Conservation (phyloP, 495 filamentous ascomycete genomes). For the Pseudotulostoma volvatum region DNA sequence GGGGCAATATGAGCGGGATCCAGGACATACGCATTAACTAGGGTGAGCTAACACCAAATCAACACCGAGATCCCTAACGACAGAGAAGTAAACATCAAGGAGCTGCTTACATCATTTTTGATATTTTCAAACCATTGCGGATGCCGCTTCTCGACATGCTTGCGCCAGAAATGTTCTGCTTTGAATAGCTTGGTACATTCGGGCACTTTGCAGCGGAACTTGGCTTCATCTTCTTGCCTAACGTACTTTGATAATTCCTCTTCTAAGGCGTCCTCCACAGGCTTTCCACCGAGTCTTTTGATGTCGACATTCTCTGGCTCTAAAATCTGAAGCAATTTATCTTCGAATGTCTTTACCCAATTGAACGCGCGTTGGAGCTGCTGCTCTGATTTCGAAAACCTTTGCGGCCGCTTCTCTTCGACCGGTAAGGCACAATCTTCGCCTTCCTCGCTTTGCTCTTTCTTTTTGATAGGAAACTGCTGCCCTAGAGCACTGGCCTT, state of each 20-base stretch:
- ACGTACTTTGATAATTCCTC: conserved; percentile 78
- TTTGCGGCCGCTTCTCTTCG: conserved; percentile 49
- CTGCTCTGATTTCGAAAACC: conserved; percentile 62
- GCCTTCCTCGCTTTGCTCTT: conserved; percentile 43
- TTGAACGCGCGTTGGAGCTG: conserved; percentile 92
- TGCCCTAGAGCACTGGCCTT: conserved; percentile 63
- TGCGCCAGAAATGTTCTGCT: conserved; percentile 88
- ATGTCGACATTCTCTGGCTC: conserved; percentile 80
- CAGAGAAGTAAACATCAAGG: not conserved
- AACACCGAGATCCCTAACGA: not conserved
- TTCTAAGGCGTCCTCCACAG: conserved; percentile 65
- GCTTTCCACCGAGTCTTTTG: conserved; percentile 74
- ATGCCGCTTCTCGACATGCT: conserved; percentile 95
- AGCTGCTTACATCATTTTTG: conserved; percentile 56
- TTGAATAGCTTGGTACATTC: conserved; percentile 97
- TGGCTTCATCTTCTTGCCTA: conserved; percentile 92
- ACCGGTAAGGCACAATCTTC: conserved; percentile 47
- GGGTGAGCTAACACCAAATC: conserved; percentile 43
- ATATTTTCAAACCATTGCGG: conserved; percentile 69
- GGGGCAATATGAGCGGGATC: conserved; percentile 89
- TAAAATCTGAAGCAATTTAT: conserved; percentile 82
- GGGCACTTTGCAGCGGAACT: conserved; percentile 90
- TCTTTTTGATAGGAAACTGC: conserved; percentile 67
- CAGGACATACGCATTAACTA: conserved; percentile 85
- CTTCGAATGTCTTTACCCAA: conserved; percentile 98